Conservation (phyloP, 2,329 filamentous ascomycete genomes). For the Pseudogymnoascus sp. region DNA sequence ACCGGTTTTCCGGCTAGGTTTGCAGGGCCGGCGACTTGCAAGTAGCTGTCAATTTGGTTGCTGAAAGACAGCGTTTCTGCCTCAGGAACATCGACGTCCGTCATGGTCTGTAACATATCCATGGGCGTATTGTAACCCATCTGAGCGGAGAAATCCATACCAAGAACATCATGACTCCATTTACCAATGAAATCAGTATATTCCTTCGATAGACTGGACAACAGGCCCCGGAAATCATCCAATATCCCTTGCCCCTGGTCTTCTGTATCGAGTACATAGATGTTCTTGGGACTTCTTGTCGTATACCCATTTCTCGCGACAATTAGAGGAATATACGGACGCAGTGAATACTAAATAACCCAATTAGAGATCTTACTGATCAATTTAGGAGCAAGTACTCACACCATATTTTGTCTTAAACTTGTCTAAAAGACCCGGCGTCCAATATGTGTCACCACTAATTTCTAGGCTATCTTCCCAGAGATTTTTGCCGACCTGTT, state of each 20-base stretch:
- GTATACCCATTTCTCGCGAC: too few species aligned
- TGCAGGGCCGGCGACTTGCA: conserved; percentile 34
- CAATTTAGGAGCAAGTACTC: conserved; percentile 16
- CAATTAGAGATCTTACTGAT: conserved; percentile 17
- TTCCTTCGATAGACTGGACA: neutral
- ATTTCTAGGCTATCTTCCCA: conserved; percentile 34
- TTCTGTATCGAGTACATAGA: conserved; percentile 7
- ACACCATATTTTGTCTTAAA: conserved; percentile 32
- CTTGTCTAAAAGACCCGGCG: conserved; percentile 22
- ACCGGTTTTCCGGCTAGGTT: conserved; percentile 32
- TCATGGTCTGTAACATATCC: conserved; percentile 35
- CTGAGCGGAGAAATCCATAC: conserved; percentile 33
- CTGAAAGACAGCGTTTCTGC: conserved; percentile 33
- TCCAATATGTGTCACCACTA: conserved; percentile 31
- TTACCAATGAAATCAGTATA: conserved; percentile 28
- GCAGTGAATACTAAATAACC: conserved; percentile 26
- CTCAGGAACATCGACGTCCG: conserved; percentile 34
- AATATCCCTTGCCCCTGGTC: conserved; percentile 14
- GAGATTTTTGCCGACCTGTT: conserved; percentile 30
- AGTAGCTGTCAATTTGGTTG: conserved; percentile 33
- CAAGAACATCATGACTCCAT: conserved; percentile 26
- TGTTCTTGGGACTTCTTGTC: neutral
- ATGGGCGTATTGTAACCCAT: conserved; percentile 35
- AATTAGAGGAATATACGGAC: neutral
- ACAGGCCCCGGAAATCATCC: conserved; percentile 14